phyloP scores from a whole-genome alignment of 305 asterid species.

The Andrographis paniculata region DNA sequence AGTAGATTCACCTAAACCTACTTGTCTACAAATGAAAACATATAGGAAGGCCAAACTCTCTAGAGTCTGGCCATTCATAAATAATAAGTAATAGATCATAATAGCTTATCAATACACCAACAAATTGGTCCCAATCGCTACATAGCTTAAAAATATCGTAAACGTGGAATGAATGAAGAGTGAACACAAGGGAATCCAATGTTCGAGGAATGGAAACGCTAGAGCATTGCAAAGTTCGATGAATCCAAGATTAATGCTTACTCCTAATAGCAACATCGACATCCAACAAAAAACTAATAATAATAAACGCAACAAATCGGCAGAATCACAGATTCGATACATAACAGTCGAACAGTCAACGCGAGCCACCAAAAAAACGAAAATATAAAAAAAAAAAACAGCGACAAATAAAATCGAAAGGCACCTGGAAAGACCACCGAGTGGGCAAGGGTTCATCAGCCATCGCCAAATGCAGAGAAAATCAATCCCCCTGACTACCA shows the following conservation, averaged over 20 bases:
- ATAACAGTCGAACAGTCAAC: not conserved
- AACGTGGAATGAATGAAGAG: constrained; percentile 9
- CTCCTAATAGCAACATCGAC: constrained; percentile 12
- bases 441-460: constrained; percentile 59
- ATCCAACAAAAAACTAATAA: constrained; percentile 2
- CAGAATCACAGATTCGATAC: constrained; percentile 1
- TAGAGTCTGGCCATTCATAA: not conserved
- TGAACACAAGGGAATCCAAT: no score
- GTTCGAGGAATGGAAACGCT: no score
- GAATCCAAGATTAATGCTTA: constrained; percentile 3
- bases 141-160: no score
- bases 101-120: no score
- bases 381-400: no score
- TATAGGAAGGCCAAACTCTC: constrained; percentile 2
- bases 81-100: no score
- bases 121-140: no score
- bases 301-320: no score
- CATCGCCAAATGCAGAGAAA: constrained; percentile 20
- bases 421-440: constrained; percentile 70
- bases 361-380: no score
- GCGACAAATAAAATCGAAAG: constrained; percentile 10
- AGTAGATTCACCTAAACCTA: no score
- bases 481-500: not conserved
- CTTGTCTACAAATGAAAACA: no score
- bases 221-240: no score